Evolutionary conservation across 495 filamentous ascomycete genomes (phyloP).

Genomic region (Penicillium malachiteum): DNA sequence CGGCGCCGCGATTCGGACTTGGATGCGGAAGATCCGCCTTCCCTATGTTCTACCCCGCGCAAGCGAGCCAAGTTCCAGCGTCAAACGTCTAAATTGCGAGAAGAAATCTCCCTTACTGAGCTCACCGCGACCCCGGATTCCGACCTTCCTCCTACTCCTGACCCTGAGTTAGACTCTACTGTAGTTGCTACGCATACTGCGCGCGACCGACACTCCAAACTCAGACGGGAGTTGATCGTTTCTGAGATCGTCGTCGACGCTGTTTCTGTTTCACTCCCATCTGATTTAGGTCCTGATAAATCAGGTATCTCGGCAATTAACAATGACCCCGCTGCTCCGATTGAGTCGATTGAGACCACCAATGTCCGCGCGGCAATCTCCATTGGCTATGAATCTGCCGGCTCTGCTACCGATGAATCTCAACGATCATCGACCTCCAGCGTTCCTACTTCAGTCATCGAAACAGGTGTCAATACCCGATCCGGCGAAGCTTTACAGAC

Average conservation of each 20-base stretch:
- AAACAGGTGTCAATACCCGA: conserved; percentile 26
- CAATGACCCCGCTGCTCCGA: background rate
- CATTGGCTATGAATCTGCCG: conserved; percentile 31
- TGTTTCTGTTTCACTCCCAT: conserved; percentile 3
- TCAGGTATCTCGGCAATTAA: background rate
- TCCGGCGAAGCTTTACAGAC: conserved; percentile 21
- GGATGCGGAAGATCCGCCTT: conserved; percentile 35
- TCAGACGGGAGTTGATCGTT: conserved; percentile 17
- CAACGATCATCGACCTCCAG: conserved; percentile 40
- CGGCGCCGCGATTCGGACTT: conserved; percentile 39
- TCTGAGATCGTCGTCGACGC: conserved; percentile 7
- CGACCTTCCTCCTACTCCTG: conserved; percentile 14
- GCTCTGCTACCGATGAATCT: conserved; percentile 35
- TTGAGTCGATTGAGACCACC: conserved; percentile 4
- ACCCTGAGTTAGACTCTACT: conserved; percentile 6
- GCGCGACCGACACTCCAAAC: conserved; percentile 14
- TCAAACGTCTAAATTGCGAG: conserved; percentile 40
- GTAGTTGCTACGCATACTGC: background rate
- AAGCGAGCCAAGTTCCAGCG: conserved; percentile 40
- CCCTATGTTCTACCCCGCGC: conserved; percentile 30
- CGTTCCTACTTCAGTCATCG: conserved; percentile 38
- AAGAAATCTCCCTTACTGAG: conserved; percentile 40
- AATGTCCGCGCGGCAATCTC: conserved; percentile 6
- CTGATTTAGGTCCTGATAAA: conserved; percentile 4
- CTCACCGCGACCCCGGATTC: conserved; percentile 18